Base-by-base conservation (phyloP, 2,329 filamentous ascomycete genomes). In the Xylariomycetidae sp. region DNA sequence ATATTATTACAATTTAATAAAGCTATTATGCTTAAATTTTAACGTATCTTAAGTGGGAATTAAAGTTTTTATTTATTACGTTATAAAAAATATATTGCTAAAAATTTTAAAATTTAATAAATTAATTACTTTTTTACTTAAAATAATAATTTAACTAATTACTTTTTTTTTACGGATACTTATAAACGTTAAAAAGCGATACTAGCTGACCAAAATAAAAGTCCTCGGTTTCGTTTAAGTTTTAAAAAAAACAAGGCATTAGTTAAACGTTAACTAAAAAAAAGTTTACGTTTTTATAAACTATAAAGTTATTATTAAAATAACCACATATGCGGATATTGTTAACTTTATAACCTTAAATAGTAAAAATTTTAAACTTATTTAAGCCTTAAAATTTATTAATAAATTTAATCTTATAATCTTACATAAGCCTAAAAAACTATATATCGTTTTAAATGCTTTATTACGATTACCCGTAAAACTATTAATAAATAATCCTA, bases 331-430 rank as follows among this genome's bases (percentile, higher is more conserved):
- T 28, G 23, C 23, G 8, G 31, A 38, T 16, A 9, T 35, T n/a
- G 9, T 38, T 19, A 35, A 31, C 14, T 38, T 34, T 4, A 39
- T 23, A 10, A 27, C 18, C 1, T 20, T 39, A 10, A 36, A 23
- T 24, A 39, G 31, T 32, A 31, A 39, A 17, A 35, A 39, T 14
- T 19, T 33, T 2, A 2, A 20, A 5, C 10, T 36, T 6, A 30
- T 39, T 3, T 18, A 32, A n/a, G 19, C 15, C 16, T 33, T 39
- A 32, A 32, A 39, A 32, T 39, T 32, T 32, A 32, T 39, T 29
- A 35, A 10, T 8, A 13, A 12, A 7, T 37, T 32, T 19, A 24
- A 25, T 2, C 13, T 29, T 24, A 25, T 6, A 5, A 25, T 39
- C 12, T 5, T 39, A 2, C 29, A 39, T 30, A 39, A 39, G 19